phyloP scores from a whole-genome alignment of 148 eudicot species.

The Cornus kousa region DNA sequence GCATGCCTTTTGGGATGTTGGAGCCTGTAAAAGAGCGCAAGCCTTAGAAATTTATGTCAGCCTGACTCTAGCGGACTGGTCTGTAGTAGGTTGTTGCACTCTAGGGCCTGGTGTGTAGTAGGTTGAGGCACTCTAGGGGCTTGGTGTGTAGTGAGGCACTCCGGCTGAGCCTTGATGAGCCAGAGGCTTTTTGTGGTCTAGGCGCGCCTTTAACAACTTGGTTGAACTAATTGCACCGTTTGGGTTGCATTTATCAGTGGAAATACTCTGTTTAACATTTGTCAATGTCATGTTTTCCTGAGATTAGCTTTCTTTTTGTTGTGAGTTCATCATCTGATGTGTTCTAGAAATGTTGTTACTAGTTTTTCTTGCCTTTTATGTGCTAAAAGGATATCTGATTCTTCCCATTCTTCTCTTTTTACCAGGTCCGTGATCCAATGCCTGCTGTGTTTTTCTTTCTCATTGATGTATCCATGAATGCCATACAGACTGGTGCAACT shows the following conservation, averaged over 20 bases:
- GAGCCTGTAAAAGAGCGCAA: too few relatives aligned
- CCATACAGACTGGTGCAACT: constrained; percentile 95
- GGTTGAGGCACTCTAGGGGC: too few relatives aligned
- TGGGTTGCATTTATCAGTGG: background rate
- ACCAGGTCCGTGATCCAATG: constrained; percentile 97
- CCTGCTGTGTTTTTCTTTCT: constrained; percentile 95
- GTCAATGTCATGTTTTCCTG: background rate
- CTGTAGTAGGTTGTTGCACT: too few relatives aligned
- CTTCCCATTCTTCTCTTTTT: constrained; percentile 12
- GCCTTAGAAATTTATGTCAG: too few relatives aligned
- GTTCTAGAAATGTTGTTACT: background rate
- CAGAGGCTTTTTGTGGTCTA: too few relatives aligned
- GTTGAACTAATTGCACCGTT: background rate
- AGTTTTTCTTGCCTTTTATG: background rate
- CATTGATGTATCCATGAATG: constrained; percentile 88
- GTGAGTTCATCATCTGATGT: background rate
- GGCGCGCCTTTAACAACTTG: too few relatives aligned
- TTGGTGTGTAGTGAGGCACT: too few relatives aligned
- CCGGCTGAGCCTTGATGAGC: too few relatives aligned
- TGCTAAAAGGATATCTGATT: background rate
- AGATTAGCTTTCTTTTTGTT: constrained; percentile 2
- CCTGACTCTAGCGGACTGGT: too few relatives aligned
- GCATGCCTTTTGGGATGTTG: too few relatives aligned
- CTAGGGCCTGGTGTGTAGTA: too few relatives aligned
- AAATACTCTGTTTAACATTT: background rate